Conservation (phyloP, 345 rosid genomes). For the Populus deltoides region DNA sequence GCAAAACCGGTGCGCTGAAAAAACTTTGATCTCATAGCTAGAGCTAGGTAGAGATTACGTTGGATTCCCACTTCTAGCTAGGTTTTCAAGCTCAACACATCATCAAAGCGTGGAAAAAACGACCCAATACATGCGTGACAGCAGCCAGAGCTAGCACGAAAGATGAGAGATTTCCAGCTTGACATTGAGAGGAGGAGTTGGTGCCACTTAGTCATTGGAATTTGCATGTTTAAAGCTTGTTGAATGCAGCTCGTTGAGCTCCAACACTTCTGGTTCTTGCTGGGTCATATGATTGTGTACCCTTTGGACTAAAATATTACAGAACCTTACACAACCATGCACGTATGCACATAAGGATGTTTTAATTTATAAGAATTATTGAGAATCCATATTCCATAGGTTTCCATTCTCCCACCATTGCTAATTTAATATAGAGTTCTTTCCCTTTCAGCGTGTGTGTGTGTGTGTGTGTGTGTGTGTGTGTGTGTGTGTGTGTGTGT, state of each 20-base stretch:
- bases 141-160: not conserved
- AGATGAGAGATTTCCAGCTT: not conserved
- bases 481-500: too few relatives aligned
- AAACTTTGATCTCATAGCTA: not conserved
- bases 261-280: not conserved
- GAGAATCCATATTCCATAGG: slow-evolving; percentile 18
- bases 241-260: too few relatives aligned
- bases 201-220: slow-evolving; percentile 21
- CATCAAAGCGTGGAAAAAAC: slow-evolving; percentile 12
- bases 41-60: not conserved
- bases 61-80: not conserved
- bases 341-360: slow-evolving; percentile 17
- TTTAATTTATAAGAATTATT: slow-evolving; percentile 17
- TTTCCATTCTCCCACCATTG: slow-evolving; percentile 11
- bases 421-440: slow-evolving; percentile 8
- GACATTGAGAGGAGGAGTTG: slow-evolving; percentile 8
- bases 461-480: too few relatives aligned
- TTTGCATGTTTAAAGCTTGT: slow-evolving; percentile 9
- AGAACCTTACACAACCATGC: not conserved
- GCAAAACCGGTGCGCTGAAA: not conserved
- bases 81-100: not conserved
- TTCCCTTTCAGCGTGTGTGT: not conserved
- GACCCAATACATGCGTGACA: slow-evolving; percentile 21
- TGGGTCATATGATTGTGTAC: not conserved
- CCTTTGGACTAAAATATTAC: not conserved